Conservation (phyloP, 176 grass and related monocot species). For the Bonia amplexicaulis region DNA sequence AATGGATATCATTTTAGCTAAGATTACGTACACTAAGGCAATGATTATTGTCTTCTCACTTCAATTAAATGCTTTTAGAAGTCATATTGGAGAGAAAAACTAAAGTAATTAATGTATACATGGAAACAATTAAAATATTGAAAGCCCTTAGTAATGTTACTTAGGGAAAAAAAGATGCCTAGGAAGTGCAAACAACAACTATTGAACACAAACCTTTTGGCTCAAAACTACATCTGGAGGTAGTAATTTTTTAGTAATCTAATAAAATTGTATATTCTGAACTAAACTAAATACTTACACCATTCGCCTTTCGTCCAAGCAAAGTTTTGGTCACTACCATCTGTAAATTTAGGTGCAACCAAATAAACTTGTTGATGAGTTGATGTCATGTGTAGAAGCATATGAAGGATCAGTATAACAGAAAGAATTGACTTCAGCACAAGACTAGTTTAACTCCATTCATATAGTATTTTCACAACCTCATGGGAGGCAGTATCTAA, state of each 20-base stretch:
- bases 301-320: constrained; percentile 24
- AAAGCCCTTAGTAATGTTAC: background rate
- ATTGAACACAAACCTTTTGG: constrained; percentile 9
- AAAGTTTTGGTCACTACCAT: constrained; percentile 50
- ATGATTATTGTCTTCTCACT: background rate
- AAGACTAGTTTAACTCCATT: background rate
- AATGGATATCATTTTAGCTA: constrained; percentile 8
- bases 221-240: background rate
- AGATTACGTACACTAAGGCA: background rate
- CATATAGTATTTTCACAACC: background rate
- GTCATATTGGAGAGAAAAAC: background rate
- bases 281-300: constrained; percentile 39
- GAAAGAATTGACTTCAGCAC: background rate
- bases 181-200: background rate
- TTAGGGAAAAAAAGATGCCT: background rate
- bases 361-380: background rate
- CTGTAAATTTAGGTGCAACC: constrained; percentile 22
- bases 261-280: background rate
- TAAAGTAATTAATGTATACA: background rate
- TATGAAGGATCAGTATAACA: background rate
- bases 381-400: background rate
- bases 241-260: background rate
- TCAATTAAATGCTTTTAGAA: background rate
- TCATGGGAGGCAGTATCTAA: background rate
- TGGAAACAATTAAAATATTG: background rate